Percentiles rank a stretch among this genome's conserved stretches.
These are phyloP conservation scores for Suillus tomentosus DNA, from an alignment of 768 basidiomycete species.

Conservation along the genomic window DNA sequence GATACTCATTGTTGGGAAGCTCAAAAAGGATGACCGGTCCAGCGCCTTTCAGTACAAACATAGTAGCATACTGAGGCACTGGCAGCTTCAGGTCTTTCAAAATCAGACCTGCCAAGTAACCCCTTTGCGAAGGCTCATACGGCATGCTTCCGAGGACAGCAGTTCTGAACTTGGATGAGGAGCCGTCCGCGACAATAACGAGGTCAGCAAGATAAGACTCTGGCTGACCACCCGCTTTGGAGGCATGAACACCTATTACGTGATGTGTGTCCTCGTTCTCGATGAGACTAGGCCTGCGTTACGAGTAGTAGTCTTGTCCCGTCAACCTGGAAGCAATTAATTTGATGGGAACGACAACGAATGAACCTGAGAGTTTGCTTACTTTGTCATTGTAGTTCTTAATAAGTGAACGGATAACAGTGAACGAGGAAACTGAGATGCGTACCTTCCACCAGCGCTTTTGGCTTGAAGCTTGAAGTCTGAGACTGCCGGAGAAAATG, in stretches of 20 bases:
- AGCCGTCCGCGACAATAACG: slow-evolving; percentile 86
- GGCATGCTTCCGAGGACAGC: slow-evolving; percentile 51
- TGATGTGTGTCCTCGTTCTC: slow-evolving; percentile 43
- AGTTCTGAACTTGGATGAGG: slow-evolving; percentile 83
- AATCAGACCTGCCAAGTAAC: slow-evolving; percentile 80
- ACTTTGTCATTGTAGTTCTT: no score
- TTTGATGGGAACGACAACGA: no score
- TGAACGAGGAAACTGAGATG: no score
- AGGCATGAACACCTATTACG: slow-evolving; percentile 32
- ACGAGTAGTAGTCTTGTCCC: no score
- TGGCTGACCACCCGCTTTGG: slow-evolving; percentile 41
- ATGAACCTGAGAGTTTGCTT: no score
- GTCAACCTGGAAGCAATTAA: no score
- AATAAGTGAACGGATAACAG: no score
- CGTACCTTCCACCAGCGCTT: no score
- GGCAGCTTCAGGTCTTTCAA: slow-evolving; percentile 72
- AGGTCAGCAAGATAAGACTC: slow-evolving; percentile 65
- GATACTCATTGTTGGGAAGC: slow-evolving; percentile 77
- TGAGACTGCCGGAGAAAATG: no score
- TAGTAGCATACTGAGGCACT: slow-evolving; percentile 72
- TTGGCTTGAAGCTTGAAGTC: no score
- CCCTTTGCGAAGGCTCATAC: slow-evolving; percentile 52
- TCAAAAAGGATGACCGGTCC: slow-evolving; percentile 90
- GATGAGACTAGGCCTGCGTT: slow-evolving; percentile 39
- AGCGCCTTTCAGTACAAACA: slow-evolving; percentile 66